phyloP scores from a whole-genome alignment of 345 rosid species.

The Boechera retrofracta region DNA sequence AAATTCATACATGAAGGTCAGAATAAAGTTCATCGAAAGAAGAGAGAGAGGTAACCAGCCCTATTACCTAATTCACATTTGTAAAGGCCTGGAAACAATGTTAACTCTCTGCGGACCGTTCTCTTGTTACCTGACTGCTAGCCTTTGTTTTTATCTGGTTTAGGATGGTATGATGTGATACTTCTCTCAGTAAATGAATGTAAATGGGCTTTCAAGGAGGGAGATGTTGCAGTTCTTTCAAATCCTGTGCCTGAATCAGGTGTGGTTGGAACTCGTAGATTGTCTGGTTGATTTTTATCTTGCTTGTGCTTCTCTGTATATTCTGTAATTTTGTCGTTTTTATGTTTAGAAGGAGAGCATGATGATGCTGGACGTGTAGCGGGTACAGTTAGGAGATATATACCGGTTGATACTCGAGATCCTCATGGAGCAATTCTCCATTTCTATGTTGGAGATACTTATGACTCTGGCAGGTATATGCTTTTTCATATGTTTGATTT shows the following conservation, averaged over 20 bases:
- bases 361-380: slow-evolving; percentile 83
- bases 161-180: slow-evolving; percentile 97
- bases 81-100: slow-evolving; percentile 5
- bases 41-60: slow-evolving; percentile 88
- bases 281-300: slow-evolving; percentile 14
- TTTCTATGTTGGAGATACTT: slow-evolving; percentile 89
- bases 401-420: slow-evolving; percentile 92
- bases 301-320: slow-evolving; percentile 22
- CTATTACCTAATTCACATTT: not conserved
- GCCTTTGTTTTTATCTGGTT: slow-evolving; percentile 25
- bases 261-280: slow-evolving; percentile 39
- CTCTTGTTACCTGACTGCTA: slow-evolving; percentile 39
- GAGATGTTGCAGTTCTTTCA: slow-evolving; percentile 96
- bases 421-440: slow-evolving; percentile 97
- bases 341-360: slow-evolving; percentile 61
- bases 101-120: slow-evolving; percentile 7
- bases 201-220: slow-evolving; percentile 98
- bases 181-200: slow-evolving; percentile 74
- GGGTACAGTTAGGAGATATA: slow-evolving; percentile 92
- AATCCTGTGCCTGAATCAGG: slow-evolving; percentile 84
- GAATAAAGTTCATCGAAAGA: slow-evolving; percentile 80
- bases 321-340: slow-evolving; percentile 17
- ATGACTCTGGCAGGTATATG: slow-evolving; percentile 66
- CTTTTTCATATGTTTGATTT: slow-evolving; percentile 9
- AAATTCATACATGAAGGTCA: slow-evolving; percentile 71